Evolutionary conservation across 2,329 filamentous ascomycete species (phyloP), one percentile per base, ranked within the genome.

Genomic region (Fusarium verticillioides): DNA sequence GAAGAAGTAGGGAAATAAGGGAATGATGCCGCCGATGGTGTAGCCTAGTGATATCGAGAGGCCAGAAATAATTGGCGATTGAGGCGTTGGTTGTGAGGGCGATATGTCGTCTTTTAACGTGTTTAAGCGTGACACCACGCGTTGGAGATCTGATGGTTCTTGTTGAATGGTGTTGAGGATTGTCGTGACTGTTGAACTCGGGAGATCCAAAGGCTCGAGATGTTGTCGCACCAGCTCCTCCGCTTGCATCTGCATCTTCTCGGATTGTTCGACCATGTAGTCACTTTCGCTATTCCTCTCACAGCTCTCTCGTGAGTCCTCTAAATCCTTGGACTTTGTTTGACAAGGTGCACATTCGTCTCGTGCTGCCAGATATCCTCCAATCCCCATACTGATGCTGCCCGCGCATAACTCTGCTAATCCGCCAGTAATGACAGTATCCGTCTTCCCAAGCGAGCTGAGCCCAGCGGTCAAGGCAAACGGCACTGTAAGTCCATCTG

Each of bases 391-490:
- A 50, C 89, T 92, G 67, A 94, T 93, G 52, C 90, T 89, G 5
- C 92, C 92, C 0, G 91, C 90, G 68, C 92, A 91, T 43, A 94
- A 84, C 79, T 94, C 92, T 2, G 92, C 92, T 34, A 93, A 82
- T 1, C 92, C 92, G 5, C 90, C 92, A 43, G 90, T 89, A 28
- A 95, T 88, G 60, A 92, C 89, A 0, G 90, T 89, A 62, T 88
- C 87, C 19, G 89, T 88, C 61, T 87, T 85, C 6, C 89, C 90
- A 9, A 92, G 83, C 7, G 87, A 87, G 26, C 87, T 89, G 8
- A 94, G 84, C 6, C 92, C 92, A 2, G 92, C 92, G 1, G 91
- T 94, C 23, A 94, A 84, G 23, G 93, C 92, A 77, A 94, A 94
- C 0, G 92, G 92, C 0, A 94, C 92, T 0, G 92, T 94, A 67